Evolutionary conservation across 2,329 filamentous ascomycete genomes (phyloP), one percentile per base, ranked within the genome.

Genomic region (Cadophora sp.): DNA sequence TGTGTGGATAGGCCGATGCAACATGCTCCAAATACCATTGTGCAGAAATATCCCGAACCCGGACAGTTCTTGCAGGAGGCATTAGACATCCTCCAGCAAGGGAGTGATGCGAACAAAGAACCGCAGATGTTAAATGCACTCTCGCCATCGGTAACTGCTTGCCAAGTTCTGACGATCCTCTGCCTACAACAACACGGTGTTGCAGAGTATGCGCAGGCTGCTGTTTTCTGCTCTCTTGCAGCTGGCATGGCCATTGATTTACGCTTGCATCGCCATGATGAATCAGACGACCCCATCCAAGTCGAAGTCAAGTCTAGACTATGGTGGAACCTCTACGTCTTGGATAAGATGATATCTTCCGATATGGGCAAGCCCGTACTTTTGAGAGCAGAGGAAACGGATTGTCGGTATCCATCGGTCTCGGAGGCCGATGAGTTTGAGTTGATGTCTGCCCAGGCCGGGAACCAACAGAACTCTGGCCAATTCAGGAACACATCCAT

Each of bases 321-420:
- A 6, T 76, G 75, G 75, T 77, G 75, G 75, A 77, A 76, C 61
- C 20, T 77, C 3, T 77, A 74, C 51, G 70, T 76, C 16, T 67
- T 76, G 1, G 75, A 77, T n/a, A 77, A 76, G 62, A 74, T 77
- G 73, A 66, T 76, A 33, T 72, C 74, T 4, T 64, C 62, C 3
- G 75, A 76, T 47, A 74, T 74, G 69, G 74, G 75, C 11, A 68
- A 73, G 30, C 74, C 74, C 11, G 63, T 76, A 20, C 39, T 75
- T 11, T 50, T 77, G 7, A 59, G 74, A 47, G 59, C 65, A 0
- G 74, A 77, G 55, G 74, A 77, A 50, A 64, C 71, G 14, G 74
- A 77, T 59, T 69, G 70, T 24, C 72, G 73, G 9, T 74, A 71
- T 62, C 75, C 75, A 6, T 76, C 74, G 0, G 67, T 69, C 14